Evolutionary conservation across 1,284 basidiomycete genomes (phyloP).

Genomic region (Trametes hirsuta): DNA sequence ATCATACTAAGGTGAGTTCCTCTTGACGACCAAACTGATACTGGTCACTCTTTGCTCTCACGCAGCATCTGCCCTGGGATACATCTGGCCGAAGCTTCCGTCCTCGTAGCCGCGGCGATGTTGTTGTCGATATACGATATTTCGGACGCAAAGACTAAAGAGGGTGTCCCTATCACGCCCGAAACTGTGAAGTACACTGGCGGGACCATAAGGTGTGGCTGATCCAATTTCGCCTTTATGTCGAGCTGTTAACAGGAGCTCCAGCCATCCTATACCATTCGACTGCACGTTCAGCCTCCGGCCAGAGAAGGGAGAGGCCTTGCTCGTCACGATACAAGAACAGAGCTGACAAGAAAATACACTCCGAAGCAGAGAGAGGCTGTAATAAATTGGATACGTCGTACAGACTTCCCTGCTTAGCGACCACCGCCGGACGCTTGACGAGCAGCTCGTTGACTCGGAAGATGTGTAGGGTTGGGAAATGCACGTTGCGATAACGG

Average conservation of each 20-base stretch:
- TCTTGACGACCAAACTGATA: not conserved
- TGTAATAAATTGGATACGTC: no score
- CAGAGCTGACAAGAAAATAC: no score
- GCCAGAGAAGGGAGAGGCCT: conserved; percentile 23
- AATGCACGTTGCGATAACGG: no score
- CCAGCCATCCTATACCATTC: conserved; percentile 36
- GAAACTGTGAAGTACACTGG: conserved; percentile 24
- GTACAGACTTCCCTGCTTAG: no score
- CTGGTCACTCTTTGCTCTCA: not conserved
- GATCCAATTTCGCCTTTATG: not conserved
- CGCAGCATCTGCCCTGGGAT: conserved; percentile 30
- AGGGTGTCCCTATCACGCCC: conserved; percentile 25
- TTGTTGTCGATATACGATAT: conserved; percentile 37
- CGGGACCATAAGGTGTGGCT: conserved; percentile 29
- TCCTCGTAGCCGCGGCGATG: conserved; percentile 35
- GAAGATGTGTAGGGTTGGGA: no score
- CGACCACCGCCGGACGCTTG: no score
- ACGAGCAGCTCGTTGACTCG: no score
- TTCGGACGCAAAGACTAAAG: conserved; percentile 26
- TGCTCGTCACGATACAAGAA: no score
- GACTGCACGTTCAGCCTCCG: conserved; percentile 35
- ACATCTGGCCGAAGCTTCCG: conserved; percentile 36
- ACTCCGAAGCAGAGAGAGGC: no score
- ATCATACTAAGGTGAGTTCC: not conserved
- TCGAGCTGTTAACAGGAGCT: not conserved